Base-by-base conservation (phyloP, 768 basidiomycete species). In the Pleurotus ostreatus region DNA sequence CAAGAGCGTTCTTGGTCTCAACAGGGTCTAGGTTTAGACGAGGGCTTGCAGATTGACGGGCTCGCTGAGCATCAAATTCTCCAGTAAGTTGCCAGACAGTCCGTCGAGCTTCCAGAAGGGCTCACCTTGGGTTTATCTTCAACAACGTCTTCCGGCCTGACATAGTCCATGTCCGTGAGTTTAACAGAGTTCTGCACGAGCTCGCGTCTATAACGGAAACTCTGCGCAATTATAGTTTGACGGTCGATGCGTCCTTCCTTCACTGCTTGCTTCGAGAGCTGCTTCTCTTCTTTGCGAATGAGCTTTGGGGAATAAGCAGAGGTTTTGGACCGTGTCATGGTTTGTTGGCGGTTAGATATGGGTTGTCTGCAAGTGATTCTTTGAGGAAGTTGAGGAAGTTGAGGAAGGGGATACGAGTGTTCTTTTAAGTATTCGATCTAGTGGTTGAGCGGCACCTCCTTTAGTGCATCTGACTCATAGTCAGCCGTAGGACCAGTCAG, bases 281-380 rank as follows among this genome's bases (percentile, higher is more conserved):
- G 22, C 25, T 53, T 53, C 18, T 53, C 39, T 5, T 37, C 39
- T 39, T 53, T 53, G 8, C 51, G 51, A n/a, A 23, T 20, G 23
- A 53, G 16, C 49, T 57, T 58, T 38, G 59, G 59, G 52, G 53
- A 55, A n/a, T 60, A 54, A 13, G 54, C 46, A 18, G 56, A 55
- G n/a, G 55, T 43, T 16, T 53, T 46, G 5, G 61, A 55, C 7
- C 57, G 55, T 30, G 61, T 55, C 61, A 62, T 62, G 41, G 16
- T 44, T 9, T n/a, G 20, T 16, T 44, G 30, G 3, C 30, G 30
- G 30, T 30, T 9, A 34, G 11, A 11, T 34, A 11, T 9, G 30
- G 11, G 30, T 34, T 34, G 3, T 34, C 30, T 9, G 2, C 9
- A 34, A 11, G 30, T 11, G 30, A 9, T 11, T 34, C 8, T 34